Conservation (phyloP, 1,139 yeast genomes). For the Pichia sp. region DNA sequence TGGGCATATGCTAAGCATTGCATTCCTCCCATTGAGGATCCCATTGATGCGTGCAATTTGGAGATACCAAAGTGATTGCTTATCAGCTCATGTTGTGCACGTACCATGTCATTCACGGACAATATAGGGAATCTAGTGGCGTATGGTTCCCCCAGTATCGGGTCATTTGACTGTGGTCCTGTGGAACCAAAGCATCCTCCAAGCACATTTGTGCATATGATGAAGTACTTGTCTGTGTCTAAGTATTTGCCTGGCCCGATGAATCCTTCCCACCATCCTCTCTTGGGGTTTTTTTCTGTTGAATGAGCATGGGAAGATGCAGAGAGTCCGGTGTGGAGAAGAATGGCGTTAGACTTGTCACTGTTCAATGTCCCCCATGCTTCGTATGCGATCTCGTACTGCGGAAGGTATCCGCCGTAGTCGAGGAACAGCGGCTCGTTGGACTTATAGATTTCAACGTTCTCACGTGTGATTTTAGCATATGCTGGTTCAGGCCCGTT, state of each 20-base stretch:
- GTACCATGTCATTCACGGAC: slow-evolving; percentile 83
- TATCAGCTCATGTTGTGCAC: slow-evolving; percentile 77
- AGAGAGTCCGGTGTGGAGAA: slow-evolving; percentile 85
- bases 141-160: slow-evolving; percentile 62
- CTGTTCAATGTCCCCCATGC: slow-evolving; percentile 78
- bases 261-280: slow-evolving; percentile 96
- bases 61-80: slow-evolving; percentile 56
- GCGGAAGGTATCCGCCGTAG: slow-evolving; percentile 74
- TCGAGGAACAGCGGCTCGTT: slow-evolving; percentile 65
- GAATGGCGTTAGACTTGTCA: slow-evolving; percentile 63
- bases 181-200: slow-evolving; percentile 97
- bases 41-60: slow-evolving; percentile 74
- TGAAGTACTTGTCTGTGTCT: slow-evolving; percentile 77
- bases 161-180: slow-evolving; percentile 83
- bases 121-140: slow-evolving; percentile 87
- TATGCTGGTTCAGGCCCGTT: slow-evolving; percentile 87
- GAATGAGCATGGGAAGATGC: slow-evolving; percentile 96
- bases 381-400: slow-evolving; percentile 80
- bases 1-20: slow-evolving; percentile 85
- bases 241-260: slow-evolving; percentile 79
- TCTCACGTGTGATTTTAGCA: slow-evolving; percentile 66
- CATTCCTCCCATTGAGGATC: slow-evolving; percentile 98
- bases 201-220: slow-evolving; percentile 83
- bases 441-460: slow-evolving; percentile 50
- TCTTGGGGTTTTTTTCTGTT: slow-evolving; percentile 60